Base-by-base conservation (phyloP, 1,139 yeast genomes). In the Spencermartinsiella ligniputridi region DNA sequence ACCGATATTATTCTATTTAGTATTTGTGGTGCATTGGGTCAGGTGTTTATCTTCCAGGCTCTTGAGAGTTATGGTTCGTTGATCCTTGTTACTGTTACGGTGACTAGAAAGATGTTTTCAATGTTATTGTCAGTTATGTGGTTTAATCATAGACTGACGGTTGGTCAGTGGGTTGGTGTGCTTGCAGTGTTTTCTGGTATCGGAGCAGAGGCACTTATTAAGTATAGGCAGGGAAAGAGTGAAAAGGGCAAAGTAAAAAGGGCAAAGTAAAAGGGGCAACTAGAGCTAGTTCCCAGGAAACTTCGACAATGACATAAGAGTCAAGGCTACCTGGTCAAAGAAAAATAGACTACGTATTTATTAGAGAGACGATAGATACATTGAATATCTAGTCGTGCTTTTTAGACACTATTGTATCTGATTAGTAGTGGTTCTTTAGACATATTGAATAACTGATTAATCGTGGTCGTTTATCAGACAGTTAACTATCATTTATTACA, bases 91-190 rank as follows among this genome's bases (percentile, higher is more conserved):
- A 90, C 96, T 24, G 94, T 95, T 16, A 94, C 97, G 0, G 97
- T 92, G 6, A 90, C 98, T 0, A 75, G 99, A 53, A 92, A 92
- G 61, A 90, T 92, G 97, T 71, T 89, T 43, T 88, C 97, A 41
- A 90, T 92, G 97, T 73, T 89, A 17, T 67, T 92, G 48, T 85
- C 96, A 58, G 96, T 92, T 42, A 63, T 87, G 2, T 70, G 92
- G 54, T 92, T 89, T 66, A 94, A 92, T 15, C 97, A 92, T 60
- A 63, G 64, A 3, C 74, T 92, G 53, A 72, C 70, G 25, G 5
- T 47, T 1, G 68, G 71, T 3, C 97, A 94, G 66, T 85, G 96
- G 88, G 40, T 69, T 1, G 97, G 97, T 0, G 81, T 92, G 3
- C 51, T 64, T 1, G 67, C 87, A 45, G 99, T 92, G 2, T 90